These are phyloP conservation scores for Aureoboletus auriporus DNA, from an alignment of 768 basidiomycete genomes.

Conservation along the genomic window DNA sequence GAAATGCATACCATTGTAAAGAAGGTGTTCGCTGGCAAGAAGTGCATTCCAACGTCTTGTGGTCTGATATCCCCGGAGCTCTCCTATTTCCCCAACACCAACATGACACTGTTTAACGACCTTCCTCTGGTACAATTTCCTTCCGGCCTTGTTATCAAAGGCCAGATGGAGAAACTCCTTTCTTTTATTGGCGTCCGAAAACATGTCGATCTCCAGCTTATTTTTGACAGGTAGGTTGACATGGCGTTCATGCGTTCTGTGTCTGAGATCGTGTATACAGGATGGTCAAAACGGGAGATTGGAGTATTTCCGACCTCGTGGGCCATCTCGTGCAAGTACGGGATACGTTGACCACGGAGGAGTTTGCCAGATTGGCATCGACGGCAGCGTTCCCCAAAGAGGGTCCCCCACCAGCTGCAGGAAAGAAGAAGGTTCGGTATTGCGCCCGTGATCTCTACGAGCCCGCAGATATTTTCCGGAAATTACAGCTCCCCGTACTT, in stretches of 20 bases:
- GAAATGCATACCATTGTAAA: slow-evolving; percentile 41
- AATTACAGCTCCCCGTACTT: slow-evolving; percentile 73
- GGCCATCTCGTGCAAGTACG: slow-evolving; percentile 86
- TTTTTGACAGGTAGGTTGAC: slow-evolving; percentile 73
- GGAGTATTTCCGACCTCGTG: slow-evolving; percentile 81
- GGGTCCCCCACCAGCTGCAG: slow-evolving; percentile 15
- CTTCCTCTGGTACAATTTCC: slow-evolving; percentile 75
- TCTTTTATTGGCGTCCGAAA: slow-evolving; percentile 78
- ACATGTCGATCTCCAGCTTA: slow-evolving; percentile 87
- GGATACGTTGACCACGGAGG: slow-evolving; percentile 50
- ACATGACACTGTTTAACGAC: slow-evolving; percentile 75
- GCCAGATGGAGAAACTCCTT: slow-evolving; percentile 66
- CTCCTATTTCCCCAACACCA: slow-evolving; percentile 80
- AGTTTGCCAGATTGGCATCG: slow-evolving; percentile 52
- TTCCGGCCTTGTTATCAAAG: slow-evolving; percentile 60
- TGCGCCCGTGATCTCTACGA: slow-evolving; percentile 82
- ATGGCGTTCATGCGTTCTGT: neutral
- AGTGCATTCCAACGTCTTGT: slow-evolving; percentile 46
- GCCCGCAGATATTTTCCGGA: slow-evolving; percentile 66
- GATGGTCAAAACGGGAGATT: slow-evolving; percentile 87
- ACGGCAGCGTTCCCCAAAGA: slow-evolving; percentile 78
- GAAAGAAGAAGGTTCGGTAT: slow-evolving; percentile 43
- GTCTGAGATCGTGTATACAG: slow-evolving; percentile 32
- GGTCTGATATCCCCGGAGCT: slow-evolving; percentile 73
- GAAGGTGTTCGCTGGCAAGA: slow-evolving; percentile 37